Conservation (phyloP, 192 early-diverging fungal species). For the Rhizophagus clarus region DNA sequence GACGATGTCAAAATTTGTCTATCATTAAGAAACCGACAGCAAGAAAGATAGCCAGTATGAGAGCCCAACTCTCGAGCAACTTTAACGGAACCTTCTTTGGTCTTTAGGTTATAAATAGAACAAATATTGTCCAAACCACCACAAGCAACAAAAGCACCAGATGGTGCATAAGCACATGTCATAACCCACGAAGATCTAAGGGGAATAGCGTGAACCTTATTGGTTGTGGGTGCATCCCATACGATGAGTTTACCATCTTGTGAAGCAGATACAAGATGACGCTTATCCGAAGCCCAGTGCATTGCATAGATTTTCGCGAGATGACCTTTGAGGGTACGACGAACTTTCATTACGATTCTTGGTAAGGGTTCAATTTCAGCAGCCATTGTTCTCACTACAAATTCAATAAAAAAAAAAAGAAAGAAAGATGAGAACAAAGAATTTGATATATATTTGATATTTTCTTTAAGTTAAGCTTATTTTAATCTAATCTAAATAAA, state of each 20-base stretch:
- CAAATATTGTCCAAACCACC: slow-evolving; percentile 99
- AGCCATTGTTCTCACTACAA: slow-evolving; percentile 82
- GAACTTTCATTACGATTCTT: slow-evolving; percentile 91
- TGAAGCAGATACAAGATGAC: slow-evolving; percentile 96
- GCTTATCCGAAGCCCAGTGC: slow-evolving; percentile 98
- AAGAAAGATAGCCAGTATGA: slow-evolving; percentile 96
- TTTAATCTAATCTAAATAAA: too few relatives aligned
- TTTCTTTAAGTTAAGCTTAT: neutral
- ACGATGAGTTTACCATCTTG: slow-evolving; percentile 99
- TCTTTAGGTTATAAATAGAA: slow-evolving; percentile 97
- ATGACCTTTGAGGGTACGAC: slow-evolving; percentile 97
- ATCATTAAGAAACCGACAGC: slow-evolving; percentile 97
- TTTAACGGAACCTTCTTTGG: slow-evolving; percentile 91
- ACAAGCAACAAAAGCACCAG: slow-evolving; percentile 98
- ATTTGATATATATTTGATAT: neutral
- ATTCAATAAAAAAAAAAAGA: neutral
- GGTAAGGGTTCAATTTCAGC: slow-evolving; percentile 86
- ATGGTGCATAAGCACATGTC: slow-evolving; percentile 99
- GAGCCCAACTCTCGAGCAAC: slow-evolving; percentile 94
- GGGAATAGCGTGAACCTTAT: slow-evolving; percentile 99
- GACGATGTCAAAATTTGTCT: slow-evolving; percentile 93
- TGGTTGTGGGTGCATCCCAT: slow-evolving; percentile 98
- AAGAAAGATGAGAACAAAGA: too few relatives aligned
- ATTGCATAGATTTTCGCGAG: slow-evolving; percentile 99
- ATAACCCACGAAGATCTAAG: slow-evolving; percentile 99